phyloP scores from a whole-genome alignment of 192 early-diverging fungal genomes.

The Backusella sp. region DNA sequence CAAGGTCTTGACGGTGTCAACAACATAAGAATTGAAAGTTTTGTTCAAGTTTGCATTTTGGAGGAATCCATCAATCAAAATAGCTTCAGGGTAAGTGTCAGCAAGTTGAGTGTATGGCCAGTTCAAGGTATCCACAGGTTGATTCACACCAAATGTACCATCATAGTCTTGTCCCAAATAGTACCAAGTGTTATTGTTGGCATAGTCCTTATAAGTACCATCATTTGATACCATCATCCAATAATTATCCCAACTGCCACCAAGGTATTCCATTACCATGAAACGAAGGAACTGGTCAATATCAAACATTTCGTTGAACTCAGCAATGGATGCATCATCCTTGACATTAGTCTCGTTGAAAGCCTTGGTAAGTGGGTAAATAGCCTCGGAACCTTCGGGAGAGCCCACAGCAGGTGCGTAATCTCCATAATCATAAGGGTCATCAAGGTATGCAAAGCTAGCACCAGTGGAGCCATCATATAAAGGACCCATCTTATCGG shows the following conservation, averaged over 20 bases:
- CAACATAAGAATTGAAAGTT: constrained; percentile 45
- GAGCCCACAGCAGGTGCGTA: constrained; percentile 23
- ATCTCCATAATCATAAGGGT: constrained; percentile 15
- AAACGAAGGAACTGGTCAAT: constrained; percentile 42
- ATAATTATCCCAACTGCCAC: constrained; percentile 49
- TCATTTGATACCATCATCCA: constrained; percentile 44
- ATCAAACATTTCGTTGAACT: constrained; percentile 35
- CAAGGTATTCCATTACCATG: constrained; percentile 51
- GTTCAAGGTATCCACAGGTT: constrained; percentile 16
- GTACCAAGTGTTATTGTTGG: constrained; percentile 34
- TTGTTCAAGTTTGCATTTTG: constrained; percentile 32
- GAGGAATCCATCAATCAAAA: constrained; percentile 46
- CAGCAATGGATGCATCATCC: constrained; percentile 32
- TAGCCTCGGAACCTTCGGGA: constrained; percentile 18
- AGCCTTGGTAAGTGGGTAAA: constrained; percentile 28
- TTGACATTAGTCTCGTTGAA: constrained; percentile 26
- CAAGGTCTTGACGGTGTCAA: constrained; percentile 34
- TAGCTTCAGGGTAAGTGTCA: constrained; percentile 24
- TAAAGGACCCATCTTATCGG: constrained; percentile 36
- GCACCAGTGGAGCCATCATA: constrained; percentile 50
- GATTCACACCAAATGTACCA: constrained; percentile 48
- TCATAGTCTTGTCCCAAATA: constrained; percentile 51
- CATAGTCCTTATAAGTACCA: constrained; percentile 42
- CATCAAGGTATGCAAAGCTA: constrained; percentile 28
- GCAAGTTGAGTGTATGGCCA: constrained; percentile 38